phyloP scores from a whole-genome alignment of 164 flowering plant species.

The Piper betle region DNA sequence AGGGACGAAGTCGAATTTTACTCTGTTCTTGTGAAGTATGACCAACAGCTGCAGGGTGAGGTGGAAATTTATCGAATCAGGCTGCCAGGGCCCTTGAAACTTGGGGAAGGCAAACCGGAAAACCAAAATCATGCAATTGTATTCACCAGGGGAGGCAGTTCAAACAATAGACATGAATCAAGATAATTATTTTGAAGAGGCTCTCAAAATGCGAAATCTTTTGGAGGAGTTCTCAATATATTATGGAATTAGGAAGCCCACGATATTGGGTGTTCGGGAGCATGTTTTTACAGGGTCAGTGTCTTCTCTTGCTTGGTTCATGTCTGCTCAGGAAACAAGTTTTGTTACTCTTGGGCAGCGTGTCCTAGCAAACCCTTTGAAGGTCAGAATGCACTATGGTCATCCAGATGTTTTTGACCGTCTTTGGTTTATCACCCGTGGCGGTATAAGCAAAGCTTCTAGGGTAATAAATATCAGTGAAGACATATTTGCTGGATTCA shows the following conservation, averaged over 20 bases:
- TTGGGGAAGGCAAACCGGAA: slow-evolving; percentile 96
- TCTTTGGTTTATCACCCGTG: slow-evolving; percentile 82
- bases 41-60: slow-evolving; percentile 54
- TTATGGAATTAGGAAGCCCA: slow-evolving; percentile 79
- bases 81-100: slow-evolving; percentile 83
- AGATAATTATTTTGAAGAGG: slow-evolving; percentile 91
- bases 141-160: slow-evolving; percentile 80
- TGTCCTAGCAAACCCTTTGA: slow-evolving; percentile 88
- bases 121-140: slow-evolving; percentile 94
- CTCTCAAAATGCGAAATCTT: slow-evolving; percentile 87
- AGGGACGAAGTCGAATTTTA: slow-evolving; percentile 56
- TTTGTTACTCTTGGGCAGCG: slow-evolving; percentile 94
- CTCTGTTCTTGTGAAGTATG: slow-evolving; percentile 89
- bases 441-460: slow-evolving; percentile 95
- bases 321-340: slow-evolving; percentile 95
- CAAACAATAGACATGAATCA: slow-evolving; percentile 99
- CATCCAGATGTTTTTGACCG: slow-evolving; percentile 97
- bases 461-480: slow-evolving; percentile 86
- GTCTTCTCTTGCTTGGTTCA: slow-evolving; percentile 94
- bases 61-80: slow-evolving; percentile 77
- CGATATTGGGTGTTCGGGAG: slow-evolving; percentile 91
- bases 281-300: slow-evolving; percentile 87
- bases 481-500: slow-evolving; percentile 95
- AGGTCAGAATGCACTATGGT: slow-evolving; percentile 93
- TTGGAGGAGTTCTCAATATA: slow-evolving; percentile 54